These are phyloP conservation scores for Paecilomyces sp. DNA, from an alignment of 2,329 filamentous ascomycete species.

Conservation along the genomic window DNA sequence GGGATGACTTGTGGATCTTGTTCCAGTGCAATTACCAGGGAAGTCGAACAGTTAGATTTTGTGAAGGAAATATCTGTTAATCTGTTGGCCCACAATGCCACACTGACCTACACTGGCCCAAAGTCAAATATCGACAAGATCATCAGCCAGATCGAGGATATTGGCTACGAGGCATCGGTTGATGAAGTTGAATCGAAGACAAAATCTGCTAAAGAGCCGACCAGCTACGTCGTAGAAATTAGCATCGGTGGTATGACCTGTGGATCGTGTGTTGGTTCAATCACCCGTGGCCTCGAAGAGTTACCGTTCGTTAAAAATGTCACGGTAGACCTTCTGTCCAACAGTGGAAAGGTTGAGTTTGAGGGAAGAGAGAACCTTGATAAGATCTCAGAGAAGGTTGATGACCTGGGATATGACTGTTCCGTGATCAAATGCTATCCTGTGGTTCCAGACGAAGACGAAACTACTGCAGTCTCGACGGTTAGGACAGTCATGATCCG, in stretches of 20 bases:
- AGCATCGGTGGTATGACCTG: constrained; percentile 53
- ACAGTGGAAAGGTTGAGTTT: constrained; percentile 45
- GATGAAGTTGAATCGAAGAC: constrained; percentile 23
- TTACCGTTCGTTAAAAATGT: constrained; percentile 40
- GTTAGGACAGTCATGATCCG: constrained; percentile 56
- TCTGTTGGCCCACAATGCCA: constrained; percentile 61
- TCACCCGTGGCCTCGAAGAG: constrained; percentile 41
- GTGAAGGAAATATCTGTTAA: constrained; percentile 55
- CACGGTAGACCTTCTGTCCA: constrained; percentile 45
- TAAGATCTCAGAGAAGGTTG: constrained; percentile 43
- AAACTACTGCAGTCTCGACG: constrained; percentile 14
- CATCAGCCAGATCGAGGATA: constrained; percentile 42
- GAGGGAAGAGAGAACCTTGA: constrained; percentile 38
- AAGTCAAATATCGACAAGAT: constrained; percentile 40
- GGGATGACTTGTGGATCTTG: constrained; percentile 72
- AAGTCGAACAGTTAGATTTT: constrained; percentile 52
- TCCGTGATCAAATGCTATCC: constrained; percentile 43
- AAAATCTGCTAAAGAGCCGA: constrained; percentile 1
- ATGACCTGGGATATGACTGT: constrained; percentile 60
- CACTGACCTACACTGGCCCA: constrained; percentile 49
- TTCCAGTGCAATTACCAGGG: constrained; percentile 54
- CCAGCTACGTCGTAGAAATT: constrained; percentile 36
- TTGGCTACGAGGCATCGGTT: constrained; percentile 41
- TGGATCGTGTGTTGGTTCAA: constrained; percentile 46
- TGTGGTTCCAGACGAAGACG: constrained; percentile 21